These are phyloP conservation scores for Magnusiomyces ingens DNA, from an alignment of 1,139 yeast species.

Conservation along the genomic window DNA sequence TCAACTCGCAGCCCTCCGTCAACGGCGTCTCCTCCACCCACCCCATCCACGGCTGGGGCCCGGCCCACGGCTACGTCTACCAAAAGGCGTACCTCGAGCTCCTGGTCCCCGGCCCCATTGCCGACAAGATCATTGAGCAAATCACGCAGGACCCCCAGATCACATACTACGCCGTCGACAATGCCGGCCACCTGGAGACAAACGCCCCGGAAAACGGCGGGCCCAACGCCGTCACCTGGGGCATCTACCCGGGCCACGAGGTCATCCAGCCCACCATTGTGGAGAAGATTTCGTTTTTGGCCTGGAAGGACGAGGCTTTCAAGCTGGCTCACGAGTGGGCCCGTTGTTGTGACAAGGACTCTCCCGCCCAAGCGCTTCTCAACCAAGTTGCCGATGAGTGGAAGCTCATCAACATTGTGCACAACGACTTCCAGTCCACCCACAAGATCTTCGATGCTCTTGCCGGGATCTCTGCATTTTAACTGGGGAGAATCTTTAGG, in stretches of 20 bases:
- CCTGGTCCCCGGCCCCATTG: conserved; percentile 54
- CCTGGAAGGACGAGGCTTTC: conserved; percentile 97
- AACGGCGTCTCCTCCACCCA: conserved; percentile 73
- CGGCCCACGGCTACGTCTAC: conserved; percentile 81
- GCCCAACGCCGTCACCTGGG: conserved; percentile 98
- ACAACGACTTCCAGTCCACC: conserved; percentile 57
- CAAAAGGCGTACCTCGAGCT: conserved; percentile 91
- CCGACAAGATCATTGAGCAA: conserved; percentile 39
- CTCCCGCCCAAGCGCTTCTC: conserved; percentile 39
- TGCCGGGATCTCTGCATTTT: conserved; percentile 20
- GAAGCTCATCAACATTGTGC: conserved; percentile 81
- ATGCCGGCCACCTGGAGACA: conserved; percentile 47
- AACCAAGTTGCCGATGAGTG: conserved; percentile 49
- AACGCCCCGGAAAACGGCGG: conserved; percentile 66
- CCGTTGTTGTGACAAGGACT: conserved; percentile 36
- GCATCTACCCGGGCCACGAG: conserved; percentile 88
- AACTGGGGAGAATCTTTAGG: neutral
- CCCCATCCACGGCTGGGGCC: conserved; percentile 90
- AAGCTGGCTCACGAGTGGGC: conserved; percentile 79
- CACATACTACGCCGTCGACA: conserved; percentile 75
- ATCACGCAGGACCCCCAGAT: conserved; percentile 47
- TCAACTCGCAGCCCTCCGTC: conserved; percentile 93
- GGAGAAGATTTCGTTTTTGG: conserved; percentile 79
- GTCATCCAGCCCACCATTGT: conserved; percentile 88
- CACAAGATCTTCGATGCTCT: conserved; percentile 33